Conservation (phyloP, 106 monocot genomes). For the Platanthera guangdongensis region DNA sequence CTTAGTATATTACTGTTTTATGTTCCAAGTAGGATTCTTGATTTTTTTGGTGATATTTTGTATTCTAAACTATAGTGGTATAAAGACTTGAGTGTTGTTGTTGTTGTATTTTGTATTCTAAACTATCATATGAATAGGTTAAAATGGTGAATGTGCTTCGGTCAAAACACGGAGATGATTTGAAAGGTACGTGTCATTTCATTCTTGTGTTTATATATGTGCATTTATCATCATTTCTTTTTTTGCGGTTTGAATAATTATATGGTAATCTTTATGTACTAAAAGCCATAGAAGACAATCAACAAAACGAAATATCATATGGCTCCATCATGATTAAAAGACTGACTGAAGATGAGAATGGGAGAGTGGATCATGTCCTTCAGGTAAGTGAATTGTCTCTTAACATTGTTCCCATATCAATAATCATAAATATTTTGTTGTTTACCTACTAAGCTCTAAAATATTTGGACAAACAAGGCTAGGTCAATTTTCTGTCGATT, state of each 20-base stretch:
- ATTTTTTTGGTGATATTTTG: neutral
- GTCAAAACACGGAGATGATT: slow-evolving; percentile 27
- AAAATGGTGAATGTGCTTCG: slow-evolving; percentile 57
- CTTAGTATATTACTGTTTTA: neutral
- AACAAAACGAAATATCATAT: slow-evolving; percentile 52
- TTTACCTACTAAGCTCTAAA: neutral
- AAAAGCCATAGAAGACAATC: slow-evolving; percentile 29
- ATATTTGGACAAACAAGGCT: neutral
- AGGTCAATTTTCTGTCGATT: neutral
- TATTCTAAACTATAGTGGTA: neutral
- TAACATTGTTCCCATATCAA: neutral
- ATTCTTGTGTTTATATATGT: neutral
- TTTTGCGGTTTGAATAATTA: neutral
- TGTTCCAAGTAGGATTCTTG: neutral
- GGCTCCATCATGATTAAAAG: slow-evolving; percentile 88
- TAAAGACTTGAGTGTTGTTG: no score
- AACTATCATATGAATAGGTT: slow-evolving; percentile 32
- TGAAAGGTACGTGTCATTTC: slow-evolving; percentile 39
- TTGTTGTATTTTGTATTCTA: neutral
- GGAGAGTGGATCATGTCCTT: slow-evolving; percentile 87
- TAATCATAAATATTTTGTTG: neutral
- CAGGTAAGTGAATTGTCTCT: slow-evolving; percentile 41
- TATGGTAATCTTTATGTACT: neutral
- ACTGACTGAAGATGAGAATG: slow-evolving; percentile 60
- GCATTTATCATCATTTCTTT: neutral